A percentile compares a stretch with the other conserved stretches of the same genome.
These are phyloP conservation scores for Pichia deserticola DNA, from an alignment of 805 yeast genomes.

Conservation along the genomic window DNA sequence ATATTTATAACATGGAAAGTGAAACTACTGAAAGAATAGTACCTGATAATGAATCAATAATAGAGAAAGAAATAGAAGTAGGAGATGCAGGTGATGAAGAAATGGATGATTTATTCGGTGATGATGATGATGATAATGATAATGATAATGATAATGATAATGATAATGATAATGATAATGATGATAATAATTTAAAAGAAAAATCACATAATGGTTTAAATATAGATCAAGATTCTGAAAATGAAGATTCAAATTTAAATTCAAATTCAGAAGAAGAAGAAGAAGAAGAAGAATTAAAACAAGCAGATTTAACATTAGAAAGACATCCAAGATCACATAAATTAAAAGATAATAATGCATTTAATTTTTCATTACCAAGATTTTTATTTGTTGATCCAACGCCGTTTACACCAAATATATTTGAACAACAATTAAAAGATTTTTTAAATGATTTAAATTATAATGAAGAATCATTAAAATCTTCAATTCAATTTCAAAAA, in stretches of 20 bases:
- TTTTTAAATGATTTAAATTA: slow-evolving; percentile 24
- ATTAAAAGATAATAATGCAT: slow-evolving; percentile 27
- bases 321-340: slow-evolving; percentile 43
- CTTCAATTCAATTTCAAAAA: slow-evolving; percentile 30
- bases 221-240: not conserved
- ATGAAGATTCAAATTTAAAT: slow-evolving; percentile 9
- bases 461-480: slow-evolving; percentile 46
- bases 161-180: not conserved
- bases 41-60: not conserved
- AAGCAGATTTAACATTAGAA: slow-evolving; percentile 37
- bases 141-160: slow-evolving; percentile 6
- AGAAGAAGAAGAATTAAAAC: slow-evolving; percentile 25
- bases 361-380: slow-evolving; percentile 64
- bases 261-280: slow-evolving; percentile 31
- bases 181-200: too few species aligned
- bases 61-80: not conserved
- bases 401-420: slow-evolving; percentile 66
- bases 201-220: not conserved
- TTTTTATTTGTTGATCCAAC: slow-evolving; percentile 76
- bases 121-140: slow-evolving; percentile 8
- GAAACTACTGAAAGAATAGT: not conserved
- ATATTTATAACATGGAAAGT: not conserved
- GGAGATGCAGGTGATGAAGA: slow-evolving; percentile 7
- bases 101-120: slow-evolving; percentile 6
- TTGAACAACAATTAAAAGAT: slow-evolving; percentile 44